Conservation (phyloP, 2,329 filamentous ascomycete genomes). For the Penicillium olsonii region DNA sequence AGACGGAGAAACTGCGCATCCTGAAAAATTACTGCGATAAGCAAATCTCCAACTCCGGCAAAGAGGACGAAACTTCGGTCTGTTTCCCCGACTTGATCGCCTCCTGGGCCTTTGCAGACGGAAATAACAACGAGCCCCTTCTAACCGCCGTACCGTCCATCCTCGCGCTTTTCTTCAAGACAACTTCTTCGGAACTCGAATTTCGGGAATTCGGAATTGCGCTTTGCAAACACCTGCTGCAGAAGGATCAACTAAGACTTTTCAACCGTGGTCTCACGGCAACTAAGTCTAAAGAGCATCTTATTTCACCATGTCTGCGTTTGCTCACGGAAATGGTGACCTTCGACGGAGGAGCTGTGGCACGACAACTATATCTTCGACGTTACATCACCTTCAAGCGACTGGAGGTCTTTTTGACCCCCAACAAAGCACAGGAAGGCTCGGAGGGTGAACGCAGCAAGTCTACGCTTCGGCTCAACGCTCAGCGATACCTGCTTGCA, state of each 20-base stretch:
- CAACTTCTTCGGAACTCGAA: conserved; percentile 72
- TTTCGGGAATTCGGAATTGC: conserved; percentile 73
- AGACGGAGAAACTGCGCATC: conserved; percentile 43
- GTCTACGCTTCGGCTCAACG: conserved; percentile 80
- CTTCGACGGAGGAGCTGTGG: conserved; percentile 81
- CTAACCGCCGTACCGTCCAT: conserved; percentile 79
- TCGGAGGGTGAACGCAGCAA: conserved; percentile 65
- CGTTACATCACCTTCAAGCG: conserved; percentile 78
- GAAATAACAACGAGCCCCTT: conserved; percentile 76
- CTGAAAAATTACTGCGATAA: conserved; percentile 54
- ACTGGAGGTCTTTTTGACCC: conserved; percentile 75
- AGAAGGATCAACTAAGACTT: conserved; percentile 77
- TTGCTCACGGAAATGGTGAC: conserved; percentile 81
- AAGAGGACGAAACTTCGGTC: conserved; percentile 59
- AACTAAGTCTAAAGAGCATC: conserved; percentile 78
- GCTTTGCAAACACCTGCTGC: conserved; percentile 78
- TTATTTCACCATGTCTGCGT: conserved; percentile 85
- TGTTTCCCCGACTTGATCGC: conserved; percentile 81
- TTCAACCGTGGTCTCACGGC: conserved; percentile 76
- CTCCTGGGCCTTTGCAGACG: conserved; percentile 80
- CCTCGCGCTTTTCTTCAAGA: conserved; percentile 77
- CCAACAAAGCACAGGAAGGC: conserved; percentile 60
- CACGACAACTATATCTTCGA: conserved; percentile 74
- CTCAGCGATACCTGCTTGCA: conserved; percentile 76
- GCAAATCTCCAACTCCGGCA: conserved; percentile 50